Percentiles rank a stretch among this genome's conserved stretches.
These are phyloP conservation scores for Hypoxylon sp. DNA, from an alignment of 2,329 filamentous ascomycete genomes.

Conservation along the genomic window DNA sequence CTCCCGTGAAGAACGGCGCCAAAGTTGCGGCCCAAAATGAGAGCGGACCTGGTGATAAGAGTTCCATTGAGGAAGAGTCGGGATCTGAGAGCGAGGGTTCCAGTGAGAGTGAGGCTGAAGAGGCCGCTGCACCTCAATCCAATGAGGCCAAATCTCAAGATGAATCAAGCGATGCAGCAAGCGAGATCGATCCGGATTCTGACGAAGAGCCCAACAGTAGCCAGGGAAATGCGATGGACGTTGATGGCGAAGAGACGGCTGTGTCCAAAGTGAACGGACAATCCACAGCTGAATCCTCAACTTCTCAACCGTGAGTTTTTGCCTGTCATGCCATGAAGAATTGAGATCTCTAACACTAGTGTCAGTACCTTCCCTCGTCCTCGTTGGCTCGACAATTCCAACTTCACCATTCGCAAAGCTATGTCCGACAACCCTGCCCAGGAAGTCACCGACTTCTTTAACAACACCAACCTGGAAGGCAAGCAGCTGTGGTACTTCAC, in stretches of 20 bases:
- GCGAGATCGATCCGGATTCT: conserved; percentile 24
- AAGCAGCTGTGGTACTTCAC: conserved; percentile 88
- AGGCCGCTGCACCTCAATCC: conserved; percentile 7
- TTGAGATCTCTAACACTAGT: not conserved
- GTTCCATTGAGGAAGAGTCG: conserved; percentile 51
- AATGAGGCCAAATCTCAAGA: conserved; percentile 6
- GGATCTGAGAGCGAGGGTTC: conserved; percentile 19
- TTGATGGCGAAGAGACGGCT: conserved; percentile 29
- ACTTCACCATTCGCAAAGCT: conserved; percentile 66
- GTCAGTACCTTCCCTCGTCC: conserved; percentile 43
- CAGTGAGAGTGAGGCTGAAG: conserved; percentile 28
- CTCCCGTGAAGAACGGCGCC: conserved; percentile 43
- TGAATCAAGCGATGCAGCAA: conserved; percentile 22
- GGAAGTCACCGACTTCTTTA: conserved; percentile 67
- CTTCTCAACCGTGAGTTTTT: conserved; percentile 44
- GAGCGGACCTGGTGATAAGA: conserved; percentile 47
- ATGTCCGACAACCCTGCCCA: conserved; percentile 56
- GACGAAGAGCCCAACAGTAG: conserved; percentile 23
- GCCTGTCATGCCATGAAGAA: not conserved
- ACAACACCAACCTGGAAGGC: conserved; percentile 68
- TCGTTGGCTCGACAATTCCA: conserved; percentile 61
- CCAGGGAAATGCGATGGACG: conserved; percentile 39
- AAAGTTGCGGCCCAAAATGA: conserved; percentile 41
- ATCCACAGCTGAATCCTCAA: conserved; percentile 28
- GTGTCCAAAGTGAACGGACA: conserved; percentile 40